These are phyloP conservation scores for Elaeis guineensis DNA, from an alignment of 176 grass and related monocot species.

Conservation along the genomic window DNA sequence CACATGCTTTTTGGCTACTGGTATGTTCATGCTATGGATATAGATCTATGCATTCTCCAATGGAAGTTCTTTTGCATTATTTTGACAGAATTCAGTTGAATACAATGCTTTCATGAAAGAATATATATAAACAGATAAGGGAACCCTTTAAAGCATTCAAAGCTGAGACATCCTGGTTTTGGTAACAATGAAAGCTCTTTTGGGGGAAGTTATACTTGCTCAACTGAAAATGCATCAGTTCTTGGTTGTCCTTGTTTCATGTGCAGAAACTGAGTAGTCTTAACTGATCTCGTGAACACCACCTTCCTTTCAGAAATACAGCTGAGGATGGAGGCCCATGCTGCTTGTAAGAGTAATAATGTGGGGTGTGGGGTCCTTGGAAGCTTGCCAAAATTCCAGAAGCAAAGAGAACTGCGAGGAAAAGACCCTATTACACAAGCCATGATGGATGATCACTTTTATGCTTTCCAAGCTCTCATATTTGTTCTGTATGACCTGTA, in stretches of 20 bases:
- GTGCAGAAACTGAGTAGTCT: background rate
- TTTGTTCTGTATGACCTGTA: too few species aligned
- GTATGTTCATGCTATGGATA: too few species aligned
- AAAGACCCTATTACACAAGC: background rate
- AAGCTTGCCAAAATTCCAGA: background rate
- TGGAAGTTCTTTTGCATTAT: too few species aligned
- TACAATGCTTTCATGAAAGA: too few species aligned
- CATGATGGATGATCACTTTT: background rate
- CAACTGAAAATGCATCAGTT: background rate
- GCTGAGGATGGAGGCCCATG: background rate
- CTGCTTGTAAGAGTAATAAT: slow-evolving; percentile 5
- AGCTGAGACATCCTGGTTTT: too few species aligned
- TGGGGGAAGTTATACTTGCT: too few species aligned
- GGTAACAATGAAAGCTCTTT: too few species aligned
- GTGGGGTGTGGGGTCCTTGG: background rate
- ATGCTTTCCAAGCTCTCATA: background rate
- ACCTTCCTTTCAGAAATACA: background rate
- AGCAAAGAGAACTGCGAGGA: background rate
- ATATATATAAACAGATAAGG: too few species aligned
- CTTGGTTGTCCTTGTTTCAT: background rate
- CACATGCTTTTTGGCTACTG: too few species aligned
- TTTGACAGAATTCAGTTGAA: too few species aligned
- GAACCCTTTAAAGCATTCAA: too few species aligned
- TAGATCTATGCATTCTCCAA: too few species aligned
- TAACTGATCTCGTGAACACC: background rate